Evolutionary conservation across 1,284 basidiomycete species (phyloP).

Genomic region (Heimioporus retisporus): DNA sequence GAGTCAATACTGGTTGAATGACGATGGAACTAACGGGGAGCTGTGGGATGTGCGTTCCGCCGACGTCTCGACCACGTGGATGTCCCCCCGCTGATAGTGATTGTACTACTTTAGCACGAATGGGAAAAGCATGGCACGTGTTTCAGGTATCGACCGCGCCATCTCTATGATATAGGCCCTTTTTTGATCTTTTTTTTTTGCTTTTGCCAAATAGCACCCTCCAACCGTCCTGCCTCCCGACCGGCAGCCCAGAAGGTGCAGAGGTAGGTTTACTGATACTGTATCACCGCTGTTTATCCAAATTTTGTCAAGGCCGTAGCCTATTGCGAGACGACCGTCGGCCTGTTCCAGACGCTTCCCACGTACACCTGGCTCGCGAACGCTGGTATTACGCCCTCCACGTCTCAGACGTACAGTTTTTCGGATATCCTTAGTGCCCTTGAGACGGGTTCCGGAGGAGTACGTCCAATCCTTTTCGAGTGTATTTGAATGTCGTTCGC

Average conservation of each 20-base stretch:
- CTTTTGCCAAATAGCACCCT: constrained; percentile 62
- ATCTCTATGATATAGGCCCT: background rate
- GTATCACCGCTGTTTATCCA: constrained; percentile 19
- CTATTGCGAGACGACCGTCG: constrained; percentile 76
- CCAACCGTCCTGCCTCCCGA: constrained; percentile 65
- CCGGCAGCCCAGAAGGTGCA: constrained; percentile 64
- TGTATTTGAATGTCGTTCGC: too few species aligned
- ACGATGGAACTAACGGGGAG: constrained; percentile 66
- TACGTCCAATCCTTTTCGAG: constrained; percentile 19
- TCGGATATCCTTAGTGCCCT: constrained; percentile 68
- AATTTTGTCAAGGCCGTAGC: constrained; percentile 64
- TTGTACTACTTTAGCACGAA: constrained; percentile 60
- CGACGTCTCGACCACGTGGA: background rate
- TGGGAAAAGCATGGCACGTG: constrained; percentile 84
- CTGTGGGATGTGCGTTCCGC: constrained; percentile 72
- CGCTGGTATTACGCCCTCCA: constrained; percentile 78
- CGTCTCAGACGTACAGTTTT: constrained; percentile 66
- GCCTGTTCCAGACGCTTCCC: constrained; percentile 69
- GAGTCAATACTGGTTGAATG: constrained; percentile 75
- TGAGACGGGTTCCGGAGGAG: constrained; percentile 55
- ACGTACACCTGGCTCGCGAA: constrained; percentile 78
- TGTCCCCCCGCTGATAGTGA: constrained; percentile 17
- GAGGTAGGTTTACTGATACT: constrained; percentile 52
- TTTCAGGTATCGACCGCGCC: constrained; percentile 55
- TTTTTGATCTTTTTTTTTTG: background rate